Evolutionary conservation across 495 filamentous ascomycete species (phyloP).

Genomic region (Xylaria palmicola): DNA sequence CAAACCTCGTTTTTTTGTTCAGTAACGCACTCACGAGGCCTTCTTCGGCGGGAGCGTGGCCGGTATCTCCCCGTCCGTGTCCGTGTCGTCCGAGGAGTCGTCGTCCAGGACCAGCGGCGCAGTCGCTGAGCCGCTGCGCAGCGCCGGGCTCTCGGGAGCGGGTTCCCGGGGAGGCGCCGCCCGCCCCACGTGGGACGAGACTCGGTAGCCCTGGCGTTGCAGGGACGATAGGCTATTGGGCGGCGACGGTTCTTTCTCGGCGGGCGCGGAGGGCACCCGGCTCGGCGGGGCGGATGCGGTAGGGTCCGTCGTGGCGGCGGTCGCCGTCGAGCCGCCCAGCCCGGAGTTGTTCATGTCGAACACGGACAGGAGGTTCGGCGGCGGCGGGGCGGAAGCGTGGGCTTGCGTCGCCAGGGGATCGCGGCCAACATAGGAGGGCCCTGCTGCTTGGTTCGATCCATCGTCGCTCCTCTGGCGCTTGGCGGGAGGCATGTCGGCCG

Average conservation of each 20-base stretch:
- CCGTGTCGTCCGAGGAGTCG: constrained; percentile 30
- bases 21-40: neutral
- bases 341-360: constrained; percentile 32
- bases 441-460: neutral
- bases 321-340: constrained; percentile 29
- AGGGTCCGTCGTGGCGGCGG: constrained; percentile 33
- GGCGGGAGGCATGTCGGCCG: neutral
- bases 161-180: neutral
- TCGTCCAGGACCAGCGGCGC: constrained; percentile 28
- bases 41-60: constrained; percentile 34
- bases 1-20: too few relatives aligned
- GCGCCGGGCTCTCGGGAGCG: neutral
- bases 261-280: constrained; percentile 9
- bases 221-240: constrained; percentile 24
- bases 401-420: neutral
- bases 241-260: neutral
- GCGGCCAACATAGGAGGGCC: neutral
- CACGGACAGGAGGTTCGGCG: constrained; percentile 30
- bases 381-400: neutral
- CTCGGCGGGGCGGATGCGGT: constrained; percentile 21
- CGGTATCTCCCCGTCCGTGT: constrained; percentile 42
- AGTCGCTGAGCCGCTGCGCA: constrained; percentile 20
- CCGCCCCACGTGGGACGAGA: constrained; percentile 23
- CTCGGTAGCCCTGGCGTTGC: constrained; percentile 27
- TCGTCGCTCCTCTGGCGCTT: constrained; percentile 27